Base-by-base conservation (phyloP, 805 yeast genomes). In the Vanderwaltozyma polyspora region DNA sequence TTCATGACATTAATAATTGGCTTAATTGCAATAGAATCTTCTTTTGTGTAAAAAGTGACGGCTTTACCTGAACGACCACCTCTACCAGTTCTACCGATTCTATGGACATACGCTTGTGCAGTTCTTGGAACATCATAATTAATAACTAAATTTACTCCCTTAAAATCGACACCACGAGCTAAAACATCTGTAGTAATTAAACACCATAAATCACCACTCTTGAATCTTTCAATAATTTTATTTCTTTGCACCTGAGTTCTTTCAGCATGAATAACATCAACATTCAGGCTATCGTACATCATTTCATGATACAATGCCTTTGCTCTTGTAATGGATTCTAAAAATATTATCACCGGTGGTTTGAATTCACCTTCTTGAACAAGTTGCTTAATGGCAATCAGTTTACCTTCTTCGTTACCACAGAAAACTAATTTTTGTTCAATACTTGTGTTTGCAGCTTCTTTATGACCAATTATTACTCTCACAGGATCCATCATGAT, bases 81-180 rank as follows among this genome's bases (percentile, higher is more conserved):
- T 68, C 99, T 79, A 46, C 98, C 99, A 2, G 98, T 89, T 68
- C 99, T 80, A 59, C 99, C 99, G 49, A 91, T 84, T 63, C 99
- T 75, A 59, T 91, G 99, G 30, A 91, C 95, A 56, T 91, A 91
- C 0, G 95, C 79, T 58, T 89, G 96, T 1, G 96, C 85, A 29
- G 80, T 74, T 48, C 76, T 82, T 13, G 99, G 99, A 10, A 91
- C 94, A 60, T 91, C 99, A 57, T 91, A 91, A 60, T 91, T 91
- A 45, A 91, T 83, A 27, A 91, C 96, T 39, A 93, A 57, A 52
- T 87, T 91, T 32, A 91, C 89, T 36, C 96, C 96, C 52, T 85
- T 85, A 64, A 91, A 91, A 59, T 91, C 98, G 38, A 91, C 83
- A 67, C 99, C 99, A 63, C 99, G 75, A 3, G 96, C 80, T 36